Evolutionary conservation across 345 rosid species (phyloP).

Genomic region (Salix arbutifolia): DNA sequence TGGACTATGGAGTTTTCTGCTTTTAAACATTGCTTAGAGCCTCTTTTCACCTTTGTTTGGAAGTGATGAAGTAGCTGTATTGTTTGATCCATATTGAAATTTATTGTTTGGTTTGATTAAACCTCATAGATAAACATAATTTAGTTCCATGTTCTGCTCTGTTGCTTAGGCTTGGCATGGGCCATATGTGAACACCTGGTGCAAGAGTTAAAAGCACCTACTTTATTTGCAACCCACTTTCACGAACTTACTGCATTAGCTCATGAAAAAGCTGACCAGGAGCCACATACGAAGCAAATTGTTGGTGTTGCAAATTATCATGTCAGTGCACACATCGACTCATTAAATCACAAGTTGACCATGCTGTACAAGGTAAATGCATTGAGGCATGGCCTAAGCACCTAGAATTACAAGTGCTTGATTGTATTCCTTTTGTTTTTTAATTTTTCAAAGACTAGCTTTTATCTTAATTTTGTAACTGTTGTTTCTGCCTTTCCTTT

Average conservation of each 20-base stretch:
- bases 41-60: background rate
- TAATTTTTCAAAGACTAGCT: no score
- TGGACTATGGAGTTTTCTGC: background rate
- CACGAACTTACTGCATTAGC: constrained; percentile 94
- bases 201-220: constrained; percentile 83
- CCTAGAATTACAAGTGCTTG: no score
- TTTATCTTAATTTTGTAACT: no score
- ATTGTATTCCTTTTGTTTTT: no score
- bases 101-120: background rate
- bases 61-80: background rate
- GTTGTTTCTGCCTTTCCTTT: no score
- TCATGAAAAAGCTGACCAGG: constrained; percentile 43
- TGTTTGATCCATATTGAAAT: background rate
- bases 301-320: constrained; percentile 88
- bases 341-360: constrained; percentile 75
- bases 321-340: constrained; percentile 93
- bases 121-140: background rate
- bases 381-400: background rate
- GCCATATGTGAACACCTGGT: constrained; percentile 98
- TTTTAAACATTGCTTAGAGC: background rate
- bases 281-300: constrained; percentile 37
- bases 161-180: constrained; percentile 82
- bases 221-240: constrained; percentile 94
- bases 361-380: constrained; percentile 87
- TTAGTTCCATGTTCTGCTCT: background rate